Evolutionary conservation across 108 stramenopile species (phyloP).

Genomic region (Asterionellopsis glacialis): DNA sequence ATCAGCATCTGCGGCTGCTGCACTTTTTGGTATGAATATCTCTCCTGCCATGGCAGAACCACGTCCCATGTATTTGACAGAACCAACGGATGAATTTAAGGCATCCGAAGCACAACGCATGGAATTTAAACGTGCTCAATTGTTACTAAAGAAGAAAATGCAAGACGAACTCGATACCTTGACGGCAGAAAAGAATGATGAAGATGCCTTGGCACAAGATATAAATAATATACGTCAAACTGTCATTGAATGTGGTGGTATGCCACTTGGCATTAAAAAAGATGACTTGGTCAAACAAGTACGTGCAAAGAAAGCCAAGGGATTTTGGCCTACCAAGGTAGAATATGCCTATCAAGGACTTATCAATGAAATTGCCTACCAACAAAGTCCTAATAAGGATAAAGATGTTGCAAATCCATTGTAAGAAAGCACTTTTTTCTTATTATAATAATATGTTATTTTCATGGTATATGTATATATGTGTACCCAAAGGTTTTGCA

Average conservation of each 20-base stretch:
- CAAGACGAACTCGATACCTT: slow-evolving; percentile 45
- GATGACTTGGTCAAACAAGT: slow-evolving; percentile 75
- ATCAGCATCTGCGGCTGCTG: neutral
- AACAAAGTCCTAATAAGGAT: slow-evolving; percentile 78
- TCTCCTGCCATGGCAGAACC: slow-evolving; percentile 16
- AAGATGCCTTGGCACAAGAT: slow-evolving; percentile 47
- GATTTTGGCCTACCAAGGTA: slow-evolving; percentile 74
- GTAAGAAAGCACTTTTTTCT: too few species aligned
- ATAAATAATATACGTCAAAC: slow-evolving; percentile 44
- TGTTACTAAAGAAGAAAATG: slow-evolving; percentile 59
- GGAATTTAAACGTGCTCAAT: slow-evolving; percentile 69
- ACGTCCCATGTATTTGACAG: slow-evolving; percentile 64
- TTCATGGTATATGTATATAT: too few species aligned
- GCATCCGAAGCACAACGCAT: slow-evolving; percentile 71
- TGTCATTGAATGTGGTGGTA: slow-evolving; percentile 50
- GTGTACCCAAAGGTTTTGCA: too few species aligned
- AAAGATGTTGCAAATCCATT: slow-evolving; percentile 30
- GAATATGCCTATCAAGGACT: slow-evolving; percentile 82
- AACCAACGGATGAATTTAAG: slow-evolving; percentile 86
- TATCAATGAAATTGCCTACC: slow-evolving; percentile 60
- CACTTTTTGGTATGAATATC: neutral
- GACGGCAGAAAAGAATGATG: slow-evolving; percentile 42
- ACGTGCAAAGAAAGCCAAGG: slow-evolving; percentile 73
- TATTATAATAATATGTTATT: too few species aligned
- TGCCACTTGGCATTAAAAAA: slow-evolving; percentile 82